phyloP scores from a whole-genome alignment of 495 filamentous ascomycete genomes.

The Aspergillus mulundensis region DNA sequence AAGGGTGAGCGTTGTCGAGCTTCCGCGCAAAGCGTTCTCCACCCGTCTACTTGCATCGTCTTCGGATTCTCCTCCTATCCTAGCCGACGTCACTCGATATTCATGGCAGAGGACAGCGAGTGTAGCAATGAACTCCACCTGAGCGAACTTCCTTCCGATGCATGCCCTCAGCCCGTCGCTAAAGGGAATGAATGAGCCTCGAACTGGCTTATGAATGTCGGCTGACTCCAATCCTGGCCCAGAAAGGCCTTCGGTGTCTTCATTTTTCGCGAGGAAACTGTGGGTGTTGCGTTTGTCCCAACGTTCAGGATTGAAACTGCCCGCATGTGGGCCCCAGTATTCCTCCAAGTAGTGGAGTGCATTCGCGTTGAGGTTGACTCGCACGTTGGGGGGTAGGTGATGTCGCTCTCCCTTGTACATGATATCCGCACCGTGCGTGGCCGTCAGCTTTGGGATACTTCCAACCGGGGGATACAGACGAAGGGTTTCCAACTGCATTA shows the following conservation, averaged over 20 bases:
- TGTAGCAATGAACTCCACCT: conserved; percentile 68
- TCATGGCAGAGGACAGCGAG: conserved; percentile 60
- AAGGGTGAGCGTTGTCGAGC: not conserved
- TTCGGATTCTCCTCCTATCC: not conserved
- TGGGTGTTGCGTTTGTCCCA: conserved; percentile 23
- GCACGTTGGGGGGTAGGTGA: not conserved
- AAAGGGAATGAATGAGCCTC: conserved; percentile 70
- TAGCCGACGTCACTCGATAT: conserved; percentile 35
- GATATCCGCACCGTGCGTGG: not conserved
- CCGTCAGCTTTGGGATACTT: conserved; percentile 35
- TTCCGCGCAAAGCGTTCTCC: not conserved
- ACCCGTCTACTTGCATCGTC: not conserved
- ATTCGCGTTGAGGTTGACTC: conserved; percentile 29
- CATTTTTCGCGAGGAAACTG: conserved; percentile 21
- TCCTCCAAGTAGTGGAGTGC: conserved; percentile 38
- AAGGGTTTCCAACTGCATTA: conserved; percentile 34
- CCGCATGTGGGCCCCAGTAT: conserved; percentile 41
- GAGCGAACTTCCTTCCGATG: conserved; percentile 66
- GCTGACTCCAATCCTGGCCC: conserved; percentile 18
- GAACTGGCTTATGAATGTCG: conserved; percentile 53
- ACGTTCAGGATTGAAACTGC: conserved; percentile 27
- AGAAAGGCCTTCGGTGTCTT: conserved; percentile 6
- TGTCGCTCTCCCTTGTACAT: not conserved
- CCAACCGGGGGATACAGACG: conserved; percentile 38
- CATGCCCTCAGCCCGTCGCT: conserved; percentile 69